Percentiles rank a stretch among this genome's conserved stretches.
Evolutionary conservation across 164 flowering plant genomes (phyloP).

Genomic region (Sextonia rubra): DNA sequence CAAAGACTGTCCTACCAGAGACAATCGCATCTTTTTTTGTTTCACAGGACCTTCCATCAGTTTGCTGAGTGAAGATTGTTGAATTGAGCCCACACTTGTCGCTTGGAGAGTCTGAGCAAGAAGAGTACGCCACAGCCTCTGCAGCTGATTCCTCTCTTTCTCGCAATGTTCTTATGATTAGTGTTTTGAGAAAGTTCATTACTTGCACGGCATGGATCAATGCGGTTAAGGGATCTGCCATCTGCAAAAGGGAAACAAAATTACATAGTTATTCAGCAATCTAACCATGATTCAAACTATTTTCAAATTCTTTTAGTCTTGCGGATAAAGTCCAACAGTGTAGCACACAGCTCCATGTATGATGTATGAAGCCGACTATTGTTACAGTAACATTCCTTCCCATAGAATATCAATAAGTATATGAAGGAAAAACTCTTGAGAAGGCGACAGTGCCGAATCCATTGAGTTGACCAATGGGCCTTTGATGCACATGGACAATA

Average conservation of each 20-base stretch:
- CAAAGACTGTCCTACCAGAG: slow-evolving; percentile 2
- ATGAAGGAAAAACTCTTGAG: too few species aligned
- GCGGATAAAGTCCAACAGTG: too few species aligned
- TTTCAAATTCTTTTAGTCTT: too few species aligned
- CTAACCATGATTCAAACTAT: too few species aligned
- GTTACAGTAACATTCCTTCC: too few species aligned
- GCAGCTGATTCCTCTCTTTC: slow-evolving; percentile 28
- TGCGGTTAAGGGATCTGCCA: slow-evolving; percentile 39
- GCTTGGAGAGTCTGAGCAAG: slow-evolving; percentile 20
- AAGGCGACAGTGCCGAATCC: too few species aligned
- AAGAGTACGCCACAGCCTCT: slow-evolving; percentile 8
- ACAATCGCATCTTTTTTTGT: slow-evolving; percentile 15
- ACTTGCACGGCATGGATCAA: slow-evolving; percentile 37
- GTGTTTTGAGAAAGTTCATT: slow-evolving; percentile 31
- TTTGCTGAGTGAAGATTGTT: slow-evolving; percentile 10
- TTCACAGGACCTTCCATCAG: slow-evolving; percentile 7
- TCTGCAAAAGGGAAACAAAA: slow-evolving; percentile 18
- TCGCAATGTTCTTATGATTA: slow-evolving; percentile 21
- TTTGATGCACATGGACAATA: too few species aligned
- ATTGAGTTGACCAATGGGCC: too few species aligned
- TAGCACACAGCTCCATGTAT: too few species aligned
- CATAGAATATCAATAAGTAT: too few species aligned
- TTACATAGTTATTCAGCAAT: not conserved
- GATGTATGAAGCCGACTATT: too few species aligned
- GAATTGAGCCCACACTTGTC: slow-evolving; percentile 12